Evolutionary conservation across 148 eudicot species (phyloP).

Genomic region (Rhododendron molle): DNA sequence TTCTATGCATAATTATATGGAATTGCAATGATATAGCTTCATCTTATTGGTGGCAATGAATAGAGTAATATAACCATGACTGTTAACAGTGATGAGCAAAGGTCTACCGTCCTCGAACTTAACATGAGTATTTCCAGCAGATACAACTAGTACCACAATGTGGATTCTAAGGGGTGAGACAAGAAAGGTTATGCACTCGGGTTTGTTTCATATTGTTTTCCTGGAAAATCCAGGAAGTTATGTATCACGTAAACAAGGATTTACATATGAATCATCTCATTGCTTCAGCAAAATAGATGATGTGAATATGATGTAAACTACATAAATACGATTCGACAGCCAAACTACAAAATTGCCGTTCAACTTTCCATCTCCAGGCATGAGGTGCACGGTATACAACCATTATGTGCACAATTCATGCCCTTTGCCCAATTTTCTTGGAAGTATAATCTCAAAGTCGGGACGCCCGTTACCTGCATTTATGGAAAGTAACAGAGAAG

Average conservation of each 20-base stretch:
- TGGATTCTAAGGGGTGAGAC: not conserved
- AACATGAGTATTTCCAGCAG: not conserved
- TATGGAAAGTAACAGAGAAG: not conserved
- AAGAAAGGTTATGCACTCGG: not conserved
- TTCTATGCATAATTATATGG: not conserved
- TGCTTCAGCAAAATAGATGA: not conserved
- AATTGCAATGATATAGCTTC: not conserved
- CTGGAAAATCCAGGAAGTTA: not conserved
- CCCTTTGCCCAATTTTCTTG: constrained; percentile 2
- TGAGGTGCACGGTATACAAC: not conserved
- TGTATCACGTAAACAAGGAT: not conserved
- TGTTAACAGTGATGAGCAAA: too few relatives aligned
- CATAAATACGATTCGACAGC: not conserved
- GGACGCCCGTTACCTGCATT: not conserved
- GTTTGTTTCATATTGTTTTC: not conserved
- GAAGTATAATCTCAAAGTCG: not conserved
- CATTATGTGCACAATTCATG: not conserved
- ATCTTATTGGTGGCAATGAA: not conserved
- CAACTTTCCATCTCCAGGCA: not conserved
- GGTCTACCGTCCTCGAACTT: not conserved
- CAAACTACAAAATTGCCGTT: not conserved
- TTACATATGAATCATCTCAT: not conserved
- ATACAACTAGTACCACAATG: not conserved
- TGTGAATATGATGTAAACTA: not conserved
- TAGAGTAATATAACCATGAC: not conserved